Evolutionary conservation across 2,329 filamentous ascomycete species (phyloP).

Genomic region (Ceratocystis papillata): DNA sequence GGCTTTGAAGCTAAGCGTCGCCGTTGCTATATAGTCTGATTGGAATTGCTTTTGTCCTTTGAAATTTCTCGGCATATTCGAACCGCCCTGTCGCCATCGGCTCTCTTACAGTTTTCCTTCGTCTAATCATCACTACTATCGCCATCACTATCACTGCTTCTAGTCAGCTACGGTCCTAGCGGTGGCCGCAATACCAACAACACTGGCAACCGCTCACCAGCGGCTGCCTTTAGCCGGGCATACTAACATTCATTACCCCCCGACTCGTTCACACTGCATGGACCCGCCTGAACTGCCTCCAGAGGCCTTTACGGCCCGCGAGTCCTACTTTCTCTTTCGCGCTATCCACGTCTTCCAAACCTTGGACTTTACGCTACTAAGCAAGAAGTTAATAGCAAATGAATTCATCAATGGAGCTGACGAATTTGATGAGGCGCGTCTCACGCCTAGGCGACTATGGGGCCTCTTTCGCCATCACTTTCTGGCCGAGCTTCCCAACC

Average conservation of each 20-base stretch:
- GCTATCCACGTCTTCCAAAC: conserved; percentile 59
- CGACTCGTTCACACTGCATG: conserved; percentile 20
- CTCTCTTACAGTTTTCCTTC: neutral
- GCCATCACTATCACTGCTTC: neutral
- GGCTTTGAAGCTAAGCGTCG: neutral
- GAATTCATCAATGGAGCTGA: conserved; percentile 57
- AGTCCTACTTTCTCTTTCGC: conserved; percentile 77
- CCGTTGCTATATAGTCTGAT: neutral
- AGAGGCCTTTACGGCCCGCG: conserved; percentile 64
- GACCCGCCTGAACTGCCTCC: conserved; percentile 24
- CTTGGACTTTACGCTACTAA: conserved; percentile 59
- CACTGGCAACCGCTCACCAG: conserved; percentile 14
- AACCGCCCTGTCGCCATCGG: too few relatives aligned
- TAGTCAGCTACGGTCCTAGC: conserved; percentile 1
- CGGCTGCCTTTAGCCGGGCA: conserved; percentile 11
- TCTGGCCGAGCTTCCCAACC: conserved; percentile 51
- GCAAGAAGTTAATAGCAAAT: conserved; percentile 63
- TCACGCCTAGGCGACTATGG: conserved; percentile 68
- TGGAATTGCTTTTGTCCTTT: neutral
- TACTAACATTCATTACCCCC: conserved; percentile 4
- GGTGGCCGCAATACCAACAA: conserved; percentile 1
- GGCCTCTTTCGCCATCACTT: conserved; percentile 67
- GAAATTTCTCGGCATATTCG: too few relatives aligned
- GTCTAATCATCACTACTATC: neutral
- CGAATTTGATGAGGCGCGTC: conserved; percentile 60